Base-by-base conservation (phyloP, 805 yeast species). In the Nakazawaea molendinolei region DNA sequence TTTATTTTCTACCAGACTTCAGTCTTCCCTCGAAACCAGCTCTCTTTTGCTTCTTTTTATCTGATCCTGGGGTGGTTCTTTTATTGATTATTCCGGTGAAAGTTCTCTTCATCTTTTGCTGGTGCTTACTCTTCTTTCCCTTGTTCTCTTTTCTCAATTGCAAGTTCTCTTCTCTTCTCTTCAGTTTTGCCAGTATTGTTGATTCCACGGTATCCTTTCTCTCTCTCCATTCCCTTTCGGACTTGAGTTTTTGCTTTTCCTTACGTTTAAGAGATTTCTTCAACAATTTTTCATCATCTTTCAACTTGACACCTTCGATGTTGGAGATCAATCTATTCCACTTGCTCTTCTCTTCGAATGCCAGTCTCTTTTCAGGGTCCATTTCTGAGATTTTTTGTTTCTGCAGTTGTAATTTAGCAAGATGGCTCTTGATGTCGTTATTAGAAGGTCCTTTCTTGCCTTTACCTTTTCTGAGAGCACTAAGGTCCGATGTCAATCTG, bases 1-100 rank as follows among this genome's bases (percentile, higher is more conserved):
- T n/a, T n/a, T n/a, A n/a, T 37, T 52, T 54, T 24, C 52, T 55
- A 23, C 61, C 55, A 30, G 43, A 32, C 24, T 58, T 60, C 38
- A 55, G n/a, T 22, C 72, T 64, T 17, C 97, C 96, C 65, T 87
- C 96, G 55, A 87, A 87, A 1, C 97, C 97, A n/a, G 96, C 95
- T 56, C 92, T 64, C 52, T 54, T 61, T 38, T 41, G 46, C 28
- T 37, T 32, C 14, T 28, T 20, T 12, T 19, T n/a, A 12, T n/a
- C 27, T n/a, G n/a, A n/a, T 10, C 31, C 31, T 47, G 65, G 65
- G 46, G 62, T 20, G 4, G 31, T 31, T 28, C 58, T 39, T 50
- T 67, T 66, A 37, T 64, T 66, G 20, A 68, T 67, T 15, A 61
- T 58, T 24, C 80, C 79, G 26, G 74, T 74, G 55, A 76, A 79